Percentiles rank a stretch among this genome's conserved stretches.
Conservation (phyloP, 176 grass and related monocot genomes). For the Tuctoria greenei region DNA sequence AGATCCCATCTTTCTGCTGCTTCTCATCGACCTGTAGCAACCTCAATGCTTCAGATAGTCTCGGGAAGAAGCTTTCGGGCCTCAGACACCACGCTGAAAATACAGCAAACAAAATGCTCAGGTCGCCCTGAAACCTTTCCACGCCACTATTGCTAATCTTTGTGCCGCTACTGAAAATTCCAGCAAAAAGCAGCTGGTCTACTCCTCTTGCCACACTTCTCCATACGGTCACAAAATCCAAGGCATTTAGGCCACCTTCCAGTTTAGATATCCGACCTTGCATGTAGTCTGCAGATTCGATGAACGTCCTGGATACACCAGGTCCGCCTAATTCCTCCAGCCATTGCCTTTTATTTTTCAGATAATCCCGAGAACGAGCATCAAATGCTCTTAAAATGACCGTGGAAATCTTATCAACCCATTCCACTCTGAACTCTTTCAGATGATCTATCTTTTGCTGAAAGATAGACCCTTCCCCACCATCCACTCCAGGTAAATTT, state of each 20-base stretch:
- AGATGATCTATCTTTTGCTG: slow-evolving; percentile 57
- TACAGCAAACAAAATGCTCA: slow-evolving; percentile 61
- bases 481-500: slow-evolving; percentile 32
- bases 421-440: slow-evolving; percentile 72
- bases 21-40: slow-evolving; percentile 54
- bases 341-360: slow-evolving; percentile 92
- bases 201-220: slow-evolving; percentile 62
- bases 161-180: slow-evolving; percentile 54
- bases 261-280: slow-evolving; percentile 74
- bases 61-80: slow-evolving; percentile 82
- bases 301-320: slow-evolving; percentile 53
- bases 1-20: slow-evolving; percentile 42
- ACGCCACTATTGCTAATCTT: slow-evolving; percentile 62
- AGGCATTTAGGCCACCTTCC: slow-evolving; percentile 53
- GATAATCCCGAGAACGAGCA: slow-evolving; percentile 61
- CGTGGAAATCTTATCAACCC: slow-evolving; percentile 75
- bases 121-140: slow-evolving; percentile 58
- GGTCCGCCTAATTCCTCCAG: slow-evolving; percentile 61
- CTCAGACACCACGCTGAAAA: slow-evolving; percentile 93
- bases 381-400: slow-evolving; percentile 87
- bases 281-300: slow-evolving; percentile 68
- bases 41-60: slow-evolving; percentile 57
- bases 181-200: slow-evolving; percentile 61
- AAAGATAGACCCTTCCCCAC: slow-evolving; percentile 48
- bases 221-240: slow-evolving; percentile 77